Base-by-base conservation (phyloP, 805 yeast species). In the Nakazawaea ishiwadae region DNA sequence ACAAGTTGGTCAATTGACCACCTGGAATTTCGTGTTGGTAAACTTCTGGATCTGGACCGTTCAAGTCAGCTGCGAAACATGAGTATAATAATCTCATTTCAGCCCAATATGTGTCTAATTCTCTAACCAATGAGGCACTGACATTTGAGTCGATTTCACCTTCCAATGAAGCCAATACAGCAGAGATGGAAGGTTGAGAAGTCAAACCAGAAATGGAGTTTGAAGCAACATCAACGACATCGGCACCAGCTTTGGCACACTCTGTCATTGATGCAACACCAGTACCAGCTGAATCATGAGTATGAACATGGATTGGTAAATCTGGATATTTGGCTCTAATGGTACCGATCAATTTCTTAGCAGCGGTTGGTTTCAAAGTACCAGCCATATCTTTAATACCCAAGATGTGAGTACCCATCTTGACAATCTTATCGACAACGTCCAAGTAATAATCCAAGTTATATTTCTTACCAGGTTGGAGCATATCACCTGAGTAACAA, bases 331-430 rank as follows among this genome's bases (percentile, higher is more conserved):
- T 81, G 47, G 75, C 78, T 68, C 99, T 81, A 54, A 93, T 79
- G 21, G 86, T 69, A 46, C 90, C 79, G 53, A 93, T 77, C 60
- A 93, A 79, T 41, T 81, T 52, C 37, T 73, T 78, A 34, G 99
- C 99, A 47, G 99, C 99, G 46, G 78, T 71, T 47, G 99, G 99
- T 67, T 91, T 90, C 71, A 93, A 65, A 50, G 98, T 91, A 72
- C 99, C 99, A 44, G 99, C 99, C 99, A 93, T 93, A 70, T 93
- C 99, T 69, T 93, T 93, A 62, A 93, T 93, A 69, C 98, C 99
- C 54, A 93, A 73, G 56, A 93, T 76, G 65, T 93, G 99, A 39
- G 98, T 91, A 55, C 99, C 99, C 87, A 90, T 81, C 47, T 68
- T 71, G 45, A 93, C 96, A 57, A 93, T 81, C 56, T 82, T 70